Base-by-base conservation (phyloP, 139 green algal species). In the Chlorella sp. region DNA sequence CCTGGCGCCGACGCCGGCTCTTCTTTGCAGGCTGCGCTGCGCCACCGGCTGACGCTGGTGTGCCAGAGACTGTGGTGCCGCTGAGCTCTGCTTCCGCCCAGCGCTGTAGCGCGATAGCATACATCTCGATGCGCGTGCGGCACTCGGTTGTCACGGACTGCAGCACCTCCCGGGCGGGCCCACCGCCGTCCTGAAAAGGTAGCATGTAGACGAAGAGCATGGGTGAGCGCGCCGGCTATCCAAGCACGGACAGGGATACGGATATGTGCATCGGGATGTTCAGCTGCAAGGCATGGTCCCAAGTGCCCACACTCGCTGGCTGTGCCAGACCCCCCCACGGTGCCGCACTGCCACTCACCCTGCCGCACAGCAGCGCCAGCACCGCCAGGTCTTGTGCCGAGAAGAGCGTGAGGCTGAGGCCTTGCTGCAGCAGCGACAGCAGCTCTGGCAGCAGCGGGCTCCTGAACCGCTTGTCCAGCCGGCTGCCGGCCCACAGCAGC, bases 371-470 rank as follows among this genome's bases (percentile, higher is more conserved):
- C 70, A 62, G 80, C 54, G n/a, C 40, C 36, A 85, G 81, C 28
- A 72, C 41, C 30, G 81, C 72, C 13, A 86, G 69, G 58, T 90
- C 82, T 41, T 75, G 48, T 0, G 86, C 36, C 0, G 76, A 40
- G 41, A 87, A 90, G 13, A 85, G 65, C 7, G 86, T 30, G 40
- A 87, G 81, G 30, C 58, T 30, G 82, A 87, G 87, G 26, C 82
- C 86, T 2, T 38, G 6, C 38, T 80, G 14, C 30, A 90, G 60
- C 28, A 90, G 38, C 0, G 16, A 11, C 8, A 67, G 44, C 30
- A 87, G 56, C 30, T n/a, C 44, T 38, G 16, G n/a, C 22, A 87
- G 68, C 19, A 84, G 82, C 41, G 51, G 62, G 60, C 17, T 46
- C 46, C 62, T 56, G 38, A 67, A n/a, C 16, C 48, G 51, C 0